Conservation (phyloP, 208 protist species). For the Acanthamoeba quina region DNA sequence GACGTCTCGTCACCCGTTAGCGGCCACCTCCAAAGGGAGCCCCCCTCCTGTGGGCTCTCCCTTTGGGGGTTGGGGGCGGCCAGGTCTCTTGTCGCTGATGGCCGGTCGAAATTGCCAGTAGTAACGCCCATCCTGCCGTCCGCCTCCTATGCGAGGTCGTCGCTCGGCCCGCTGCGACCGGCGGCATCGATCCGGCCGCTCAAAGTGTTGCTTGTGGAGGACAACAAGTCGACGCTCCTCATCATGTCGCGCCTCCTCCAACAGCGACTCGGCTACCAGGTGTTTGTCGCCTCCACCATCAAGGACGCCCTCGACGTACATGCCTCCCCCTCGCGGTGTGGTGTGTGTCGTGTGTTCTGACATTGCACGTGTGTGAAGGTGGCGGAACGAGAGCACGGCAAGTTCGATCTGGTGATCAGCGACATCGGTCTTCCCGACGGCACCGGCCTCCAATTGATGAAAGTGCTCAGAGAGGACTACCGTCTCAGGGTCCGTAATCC, state of each 20-base stretch:
- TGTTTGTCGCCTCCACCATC: constrained; percentile 28
- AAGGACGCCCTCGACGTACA: constrained; percentile 13
- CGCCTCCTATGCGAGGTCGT: background rate
- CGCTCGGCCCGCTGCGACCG: constrained; percentile 1
- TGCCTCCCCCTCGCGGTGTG: background rate
- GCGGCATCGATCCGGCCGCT: constrained; percentile 22
- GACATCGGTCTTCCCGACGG: constrained; percentile 72
- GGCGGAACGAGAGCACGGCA: constrained; percentile 51
- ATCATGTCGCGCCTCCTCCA: constrained; percentile 54
- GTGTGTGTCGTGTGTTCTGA: background rate
- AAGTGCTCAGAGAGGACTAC: too few species aligned
- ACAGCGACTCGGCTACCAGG: constrained; percentile 40
- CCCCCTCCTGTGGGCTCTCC: too few species aligned
- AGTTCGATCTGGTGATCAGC: constrained; percentile 63
- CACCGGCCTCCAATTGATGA: constrained; percentile 5
- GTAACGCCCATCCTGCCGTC: constrained; percentile 40
- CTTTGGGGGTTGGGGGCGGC: too few species aligned
- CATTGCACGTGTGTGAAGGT: background rate
- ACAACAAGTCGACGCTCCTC: constrained; percentile 54
- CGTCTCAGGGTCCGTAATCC: too few species aligned
- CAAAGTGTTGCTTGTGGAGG: constrained; percentile 44
- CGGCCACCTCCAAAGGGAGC: too few species aligned
- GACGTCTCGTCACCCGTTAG: too few species aligned
- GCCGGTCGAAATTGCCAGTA: too few species aligned
- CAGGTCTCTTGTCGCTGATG: too few species aligned